Conservation (phyloP, 768 basidiomycete genomes). For the Botryobasidium botryosum region DNA sequence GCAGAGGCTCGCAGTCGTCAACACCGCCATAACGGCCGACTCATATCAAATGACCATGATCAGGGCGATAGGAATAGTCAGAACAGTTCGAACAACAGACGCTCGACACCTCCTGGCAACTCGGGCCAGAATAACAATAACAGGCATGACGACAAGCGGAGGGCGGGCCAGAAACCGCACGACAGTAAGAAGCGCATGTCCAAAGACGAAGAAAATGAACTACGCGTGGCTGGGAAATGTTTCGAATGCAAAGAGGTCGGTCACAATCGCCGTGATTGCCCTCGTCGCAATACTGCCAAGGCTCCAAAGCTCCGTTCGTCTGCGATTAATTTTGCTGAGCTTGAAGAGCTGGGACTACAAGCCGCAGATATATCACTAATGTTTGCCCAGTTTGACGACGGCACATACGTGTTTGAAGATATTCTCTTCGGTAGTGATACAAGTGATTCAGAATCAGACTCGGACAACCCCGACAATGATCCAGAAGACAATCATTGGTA, state of each 20-base stretch:
- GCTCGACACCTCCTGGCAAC: not conserved
- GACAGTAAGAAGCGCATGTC: not conserved
- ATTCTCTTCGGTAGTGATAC: too few relatives aligned
- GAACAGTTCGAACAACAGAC: not conserved
- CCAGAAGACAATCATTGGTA: too few relatives aligned
- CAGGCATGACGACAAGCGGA: too few relatives aligned
- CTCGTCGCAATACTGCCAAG: not conserved
- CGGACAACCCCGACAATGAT: too few relatives aligned
- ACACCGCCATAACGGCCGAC: not conserved
- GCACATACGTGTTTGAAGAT: too few relatives aligned
- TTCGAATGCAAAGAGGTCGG: not conserved
- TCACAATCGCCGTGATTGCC: not conserved
- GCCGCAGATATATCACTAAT: too few relatives aligned
- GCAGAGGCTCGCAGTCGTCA: too few relatives aligned
- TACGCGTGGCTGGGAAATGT: constrained; percentile 1
- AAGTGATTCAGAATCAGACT: too few relatives aligned
- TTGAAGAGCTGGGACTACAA: constrained; percentile 2
- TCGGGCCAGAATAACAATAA: not conserved
- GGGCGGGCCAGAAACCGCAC: not conserved
- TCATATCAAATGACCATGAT: not conserved
- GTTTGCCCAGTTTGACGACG: too few relatives aligned
- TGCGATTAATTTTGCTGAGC: not conserved
- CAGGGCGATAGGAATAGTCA: too few relatives aligned
- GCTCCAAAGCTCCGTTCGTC: not conserved
- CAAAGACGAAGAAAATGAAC: constrained; percentile 6